phyloP scores from a whole-genome alignment of 192 early-diverging fungal species.

The Backusella parvicylindrica region DNA sequence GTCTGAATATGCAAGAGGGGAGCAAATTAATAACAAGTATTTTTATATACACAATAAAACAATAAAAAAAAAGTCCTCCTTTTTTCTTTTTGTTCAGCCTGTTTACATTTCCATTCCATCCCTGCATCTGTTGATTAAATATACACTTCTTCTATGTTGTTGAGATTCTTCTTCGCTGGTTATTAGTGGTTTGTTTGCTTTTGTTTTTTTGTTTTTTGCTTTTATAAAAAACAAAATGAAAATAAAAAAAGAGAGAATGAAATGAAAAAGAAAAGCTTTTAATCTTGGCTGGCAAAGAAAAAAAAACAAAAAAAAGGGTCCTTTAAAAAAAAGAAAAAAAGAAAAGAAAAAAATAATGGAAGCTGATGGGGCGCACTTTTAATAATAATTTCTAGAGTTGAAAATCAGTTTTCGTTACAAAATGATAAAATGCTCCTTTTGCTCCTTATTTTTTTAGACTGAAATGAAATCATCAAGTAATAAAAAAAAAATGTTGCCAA shows the following conservation, averaged over 20 bases:
- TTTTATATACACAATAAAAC: neutral
- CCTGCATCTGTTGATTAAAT: conserved; percentile 20
- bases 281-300: neutral
- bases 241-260: neutral
- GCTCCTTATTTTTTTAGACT: neutral
- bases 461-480: neutral
- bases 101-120: conserved; percentile 27
- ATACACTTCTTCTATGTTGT: neutral
- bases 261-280: neutral
- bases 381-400: neutral
- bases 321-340: neutral
- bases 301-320: neutral
- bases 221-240: neutral
- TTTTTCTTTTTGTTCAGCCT: neutral
- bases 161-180: neutral
- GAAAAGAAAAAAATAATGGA: neutral
- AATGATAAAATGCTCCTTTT: neutral
- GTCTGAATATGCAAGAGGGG: neutral
- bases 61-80: no score
- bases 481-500: neutral
- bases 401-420: neutral
- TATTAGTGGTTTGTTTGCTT: neutral
- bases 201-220: neutral
- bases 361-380: neutral
- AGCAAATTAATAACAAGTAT: neutral